These are phyloP conservation scores for Triticum urartu DNA, from an alignment of 176 grass and related monocot genomes.

Conservation along the genomic window DNA sequence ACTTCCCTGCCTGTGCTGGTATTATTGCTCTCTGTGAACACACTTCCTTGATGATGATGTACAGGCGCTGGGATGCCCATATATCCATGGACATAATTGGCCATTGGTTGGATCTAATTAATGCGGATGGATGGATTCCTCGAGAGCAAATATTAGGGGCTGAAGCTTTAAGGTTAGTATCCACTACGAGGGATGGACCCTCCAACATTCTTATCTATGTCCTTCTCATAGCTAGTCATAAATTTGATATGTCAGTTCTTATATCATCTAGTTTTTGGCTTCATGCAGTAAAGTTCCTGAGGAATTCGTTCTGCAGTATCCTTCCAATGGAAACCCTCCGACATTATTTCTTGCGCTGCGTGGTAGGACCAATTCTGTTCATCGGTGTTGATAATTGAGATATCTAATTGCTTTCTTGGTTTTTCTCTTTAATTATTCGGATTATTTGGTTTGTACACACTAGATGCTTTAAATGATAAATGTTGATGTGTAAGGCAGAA, in stretches of 20 bases:
- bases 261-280: conserved; percentile 35
- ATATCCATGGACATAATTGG: conserved; percentile 96
- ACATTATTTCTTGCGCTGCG: conserved; percentile 90
- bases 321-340: conserved; percentile 91
- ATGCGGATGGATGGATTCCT: conserved; percentile 99
- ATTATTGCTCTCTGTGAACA: conserved; percentile 13
- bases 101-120: conserved; percentile 96
- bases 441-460: not conserved
- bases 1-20: conserved; percentile 16
- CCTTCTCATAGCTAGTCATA: conserved; percentile 2
- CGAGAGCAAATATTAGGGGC: conserved; percentile 93
- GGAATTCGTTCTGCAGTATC: conserved; percentile 94
- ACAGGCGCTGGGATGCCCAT: conserved; percentile 90
- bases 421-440: not conserved
- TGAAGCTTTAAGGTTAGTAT: conserved; percentile 92
- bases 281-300: conserved; percentile 85
- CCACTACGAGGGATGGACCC: not conserved
- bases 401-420: conserved; percentile 6
- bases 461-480: not conserved
- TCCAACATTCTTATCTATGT: not conserved
- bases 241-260: conserved; percentile 16
- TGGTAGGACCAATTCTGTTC: conserved; percentile 41
- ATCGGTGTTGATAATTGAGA: conserved; percentile 9
- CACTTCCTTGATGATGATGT: conserved; percentile 24
- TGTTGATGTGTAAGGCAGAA: not conserved